phyloP scores from a whole-genome alignment of 129 eudicot genomes.

The Tagetes patula region DNA sequence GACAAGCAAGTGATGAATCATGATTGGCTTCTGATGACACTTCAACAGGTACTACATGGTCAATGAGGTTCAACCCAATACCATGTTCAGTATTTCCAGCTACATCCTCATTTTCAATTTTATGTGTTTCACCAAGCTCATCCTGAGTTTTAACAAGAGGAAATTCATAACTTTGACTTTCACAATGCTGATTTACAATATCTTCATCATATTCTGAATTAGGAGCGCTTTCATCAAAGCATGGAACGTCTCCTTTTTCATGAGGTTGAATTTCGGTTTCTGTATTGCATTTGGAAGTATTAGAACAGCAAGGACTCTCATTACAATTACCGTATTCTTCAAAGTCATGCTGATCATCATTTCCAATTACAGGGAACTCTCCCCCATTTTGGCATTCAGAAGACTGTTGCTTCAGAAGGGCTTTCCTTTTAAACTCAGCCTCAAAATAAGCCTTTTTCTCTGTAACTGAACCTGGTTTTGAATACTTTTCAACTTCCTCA shows the following conservation, averaged over 20 bases:
- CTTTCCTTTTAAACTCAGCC: conserved; percentile 73
- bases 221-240: conserved; percentile 33
- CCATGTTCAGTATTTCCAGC: conserved; percentile 25
- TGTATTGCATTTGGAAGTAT: conserved; percentile 20
- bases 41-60: conserved; percentile 33
- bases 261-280: conserved; percentile 28
- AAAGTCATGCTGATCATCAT: conserved; percentile 27
- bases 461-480: conserved; percentile 88
- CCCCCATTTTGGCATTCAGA: conserved; percentile 49
- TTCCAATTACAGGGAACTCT: conserved; percentile 38
- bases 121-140: conserved; percentile 34
- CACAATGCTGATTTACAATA: conserved; percentile 29
- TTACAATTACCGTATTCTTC: conserved; percentile 38
- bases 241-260: conserved; percentile 28
- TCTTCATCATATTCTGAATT: conserved; percentile 36
- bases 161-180: conserved; percentile 29
- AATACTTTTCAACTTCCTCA: conserved; percentile 84
- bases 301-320: conserved; percentile 37
- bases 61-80: conserved; percentile 25
- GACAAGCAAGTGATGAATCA: conserved; percentile 30
- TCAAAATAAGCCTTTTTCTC: conserved; percentile 91
- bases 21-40: conserved; percentile 23
- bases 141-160: conserved; percentile 31
- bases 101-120: conserved; percentile 28
- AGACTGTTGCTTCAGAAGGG: conserved; percentile 56